Evolutionary conservation across 768 basidiomycete genomes (phyloP), one percentile per base, ranked within the genome.

Genomic region (Gymnopilus dilepis): DNA sequence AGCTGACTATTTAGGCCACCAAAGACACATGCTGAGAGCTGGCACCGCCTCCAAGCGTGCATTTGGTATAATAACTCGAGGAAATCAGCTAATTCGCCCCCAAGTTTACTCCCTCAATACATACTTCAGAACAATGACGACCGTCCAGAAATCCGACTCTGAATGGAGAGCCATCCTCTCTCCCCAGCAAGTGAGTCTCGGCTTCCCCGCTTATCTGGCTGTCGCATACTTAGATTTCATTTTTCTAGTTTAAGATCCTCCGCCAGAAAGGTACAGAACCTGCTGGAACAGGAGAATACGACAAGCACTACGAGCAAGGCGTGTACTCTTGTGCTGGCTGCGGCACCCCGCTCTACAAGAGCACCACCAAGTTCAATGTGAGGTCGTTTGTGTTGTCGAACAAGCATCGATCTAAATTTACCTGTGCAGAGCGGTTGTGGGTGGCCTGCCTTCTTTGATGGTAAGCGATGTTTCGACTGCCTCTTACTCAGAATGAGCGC

Each of bases 361-460:
- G 91, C 69, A 81, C 80, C 26, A 95, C 94, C 65, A 97, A 97
- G 77, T 97, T 97, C 76, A 83, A 90, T 67, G 83, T 84, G 40
- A 30, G 79, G 70, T n/a, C 17, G 7, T 50, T 26, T 41, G 34
- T 41, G 34, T 22, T 38, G 19, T 21, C 41, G 28, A 9, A 12
- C 15, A 15, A 22, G 17, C 19, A 7, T 15, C 13, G 4, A 40
- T 22, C 22, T 26, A 38, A 54, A 38, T 54, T 9, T 28, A 38
- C 40, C n/a, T 45, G 17, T 19, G 17, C 56, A 83, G 83, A 95
- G 92, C 60, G 94, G 94, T 7, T 97, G 94, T 69, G 95, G 95
- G 22, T 98, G 95, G 95, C 95, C 96, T n/a, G 94, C 95, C 0
- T 98, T 97, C 83, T 98, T 90, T 72, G 95, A 97, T 71, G 91